Base-by-base conservation (phyloP, 352 stramenopile species). In the Pythium utonaiense region DNA sequence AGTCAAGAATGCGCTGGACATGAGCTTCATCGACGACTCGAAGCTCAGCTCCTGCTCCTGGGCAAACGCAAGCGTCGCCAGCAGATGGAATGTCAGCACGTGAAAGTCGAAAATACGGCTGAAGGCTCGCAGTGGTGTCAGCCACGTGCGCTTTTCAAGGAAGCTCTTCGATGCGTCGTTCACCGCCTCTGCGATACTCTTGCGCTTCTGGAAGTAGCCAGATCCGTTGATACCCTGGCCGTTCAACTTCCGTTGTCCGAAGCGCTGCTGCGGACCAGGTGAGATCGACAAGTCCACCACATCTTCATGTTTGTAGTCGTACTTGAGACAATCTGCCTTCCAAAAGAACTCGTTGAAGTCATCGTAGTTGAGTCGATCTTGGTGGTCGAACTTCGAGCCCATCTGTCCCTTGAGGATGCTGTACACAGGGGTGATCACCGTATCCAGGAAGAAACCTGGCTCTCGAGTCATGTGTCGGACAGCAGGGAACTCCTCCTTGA, bases 271-370 rank as follows among this genome's bases (percentile, higher is more conserved):
- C 9, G 82, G 76, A 34, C 83, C 91, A 0, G 83, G 79, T 1
- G 83, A 90, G 14, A 61, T 59, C 16, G 71, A 69, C 3, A 75
- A 68, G n/a, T 97, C 87, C 42, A 94, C 68, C 17, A 89, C 73
- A 24, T 93, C 84, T 57, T 91, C 84, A 56, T 91, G 77, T 58
- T 96, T 97, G 78, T 98, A 98, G 60, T 96, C 88, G 62, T 89
- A 99, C 36, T 91, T 83, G 24, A 99, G 80, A 63, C 97, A 99
- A 3, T 87, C 74, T n/a, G 87, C 80, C 19, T 86, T 97, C 97
- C 97, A 99, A 69, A 99, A 99, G 67, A 99, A 99, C 80, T 99
- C 97, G 75, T 99, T 99, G 64, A 99, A 98, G 67, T 99, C 97
- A 45, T 99, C 97, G 67, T 99, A 99, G 73, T 99, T 99, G 65